phyloP scores from a whole-genome alignment of 495 filamentous ascomycete genomes.

The Aspergillus bertholletiae region DNA sequence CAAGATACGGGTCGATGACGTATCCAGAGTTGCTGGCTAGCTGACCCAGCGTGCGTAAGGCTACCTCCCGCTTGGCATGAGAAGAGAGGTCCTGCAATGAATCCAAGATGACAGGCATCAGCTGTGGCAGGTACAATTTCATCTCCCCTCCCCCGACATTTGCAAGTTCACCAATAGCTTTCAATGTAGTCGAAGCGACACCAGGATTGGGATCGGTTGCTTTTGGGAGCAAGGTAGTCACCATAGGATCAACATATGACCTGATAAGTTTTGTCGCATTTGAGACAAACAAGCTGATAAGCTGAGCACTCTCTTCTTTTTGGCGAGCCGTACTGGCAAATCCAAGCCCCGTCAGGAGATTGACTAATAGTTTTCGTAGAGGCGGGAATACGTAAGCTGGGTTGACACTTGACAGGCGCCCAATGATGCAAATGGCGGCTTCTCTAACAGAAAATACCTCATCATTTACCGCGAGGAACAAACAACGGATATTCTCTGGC shows the following conservation, averaged over 20 bases:
- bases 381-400: constrained; percentile 97
- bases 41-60: constrained; percentile 85
- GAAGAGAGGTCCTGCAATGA: constrained; percentile 91
- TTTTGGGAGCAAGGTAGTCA: constrained; percentile 84
- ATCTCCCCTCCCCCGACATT: constrained; percentile 91
- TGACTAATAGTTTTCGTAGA: constrained; percentile 87
- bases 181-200: constrained; percentile 88
- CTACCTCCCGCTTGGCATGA: constrained; percentile 81
- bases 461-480: constrained; percentile 97
- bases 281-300: constrained; percentile 87
- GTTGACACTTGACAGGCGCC: constrained; percentile 84
- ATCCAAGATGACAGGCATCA: constrained; percentile 94
- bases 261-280: constrained; percentile 89
- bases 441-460: constrained; percentile 88
- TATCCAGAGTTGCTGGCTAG: constrained; percentile 93
- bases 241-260: constrained; percentile 93
- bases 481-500: constrained; percentile 89
- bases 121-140: constrained; percentile 75
- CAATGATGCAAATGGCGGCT: constrained; percentile 93
- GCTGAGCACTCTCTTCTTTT: constrained; percentile 91
- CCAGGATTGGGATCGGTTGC: constrained; percentile 76
- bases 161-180: constrained; percentile 87
- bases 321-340: constrained; percentile 91
- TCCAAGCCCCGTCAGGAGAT: constrained; percentile 90
- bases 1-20: constrained; percentile 93